Conservation (phyloP, 805 yeast species). For the Wickerhamiella qilinensis region DNA sequence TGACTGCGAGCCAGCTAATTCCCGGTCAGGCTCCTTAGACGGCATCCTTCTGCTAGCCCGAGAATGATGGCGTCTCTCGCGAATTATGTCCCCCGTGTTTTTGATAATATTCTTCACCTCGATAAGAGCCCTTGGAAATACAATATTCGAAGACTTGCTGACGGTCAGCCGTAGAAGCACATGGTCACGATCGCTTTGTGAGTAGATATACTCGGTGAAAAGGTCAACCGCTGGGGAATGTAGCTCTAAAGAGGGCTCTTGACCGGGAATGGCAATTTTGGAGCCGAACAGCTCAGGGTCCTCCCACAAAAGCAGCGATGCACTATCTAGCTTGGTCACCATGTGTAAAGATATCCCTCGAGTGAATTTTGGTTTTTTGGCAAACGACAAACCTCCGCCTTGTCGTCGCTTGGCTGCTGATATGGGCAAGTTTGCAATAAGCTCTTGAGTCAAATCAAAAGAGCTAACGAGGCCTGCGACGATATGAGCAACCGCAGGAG, state of each 20-base stretch:
- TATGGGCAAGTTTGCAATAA: not conserved
- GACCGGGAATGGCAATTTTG: not conserved
- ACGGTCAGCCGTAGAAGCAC: not conserved
- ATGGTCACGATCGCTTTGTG: conserved; percentile 6
- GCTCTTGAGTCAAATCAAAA: conserved; percentile 21
- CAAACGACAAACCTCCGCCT: not conserved
- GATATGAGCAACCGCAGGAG: conserved; percentile 24
- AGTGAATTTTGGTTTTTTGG: not conserved
- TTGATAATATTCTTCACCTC: conserved; percentile 40
- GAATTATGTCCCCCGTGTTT: conserved; percentile 6
- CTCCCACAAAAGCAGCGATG: conserved; percentile 12
- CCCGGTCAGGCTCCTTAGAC: not conserved
- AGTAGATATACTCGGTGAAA: conserved; percentile 32
- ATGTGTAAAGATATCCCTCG: conserved; percentile 2
- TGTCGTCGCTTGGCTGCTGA: not conserved
- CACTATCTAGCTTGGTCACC: conserved; percentile 8
- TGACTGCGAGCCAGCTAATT: not conserved
- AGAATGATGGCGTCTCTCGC: not conserved
- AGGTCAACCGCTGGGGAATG: conserved; percentile 63
- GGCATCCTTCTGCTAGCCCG: not conserved
- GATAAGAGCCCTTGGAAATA: conserved; percentile 50
- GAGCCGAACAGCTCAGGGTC: conserved; percentile 14
- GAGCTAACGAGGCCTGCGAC: conserved; percentile 31
- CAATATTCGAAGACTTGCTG: conserved; percentile 40
- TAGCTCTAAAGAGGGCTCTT: conserved; percentile 28